Percentiles rank a stretch among this genome's conserved stretches.
phyloP scores from a whole-genome alignment of 768 basidiomycete species.

The Chiua virens region DNA sequence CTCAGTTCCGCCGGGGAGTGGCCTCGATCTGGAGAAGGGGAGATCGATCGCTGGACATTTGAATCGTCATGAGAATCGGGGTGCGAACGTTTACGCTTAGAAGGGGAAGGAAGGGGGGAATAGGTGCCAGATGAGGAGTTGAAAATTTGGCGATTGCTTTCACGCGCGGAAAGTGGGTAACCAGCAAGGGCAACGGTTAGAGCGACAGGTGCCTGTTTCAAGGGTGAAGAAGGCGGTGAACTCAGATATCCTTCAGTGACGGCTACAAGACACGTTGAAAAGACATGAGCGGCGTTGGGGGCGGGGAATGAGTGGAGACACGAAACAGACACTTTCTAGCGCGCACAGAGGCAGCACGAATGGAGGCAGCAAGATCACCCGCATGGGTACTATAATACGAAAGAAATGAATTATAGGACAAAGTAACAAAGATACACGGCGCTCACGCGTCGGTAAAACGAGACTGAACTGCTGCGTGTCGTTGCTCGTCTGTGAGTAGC shows the following conservation, averaged over 20 bases:
- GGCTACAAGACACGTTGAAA: constrained; percentile 38
- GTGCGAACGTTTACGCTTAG: constrained; percentile 35
- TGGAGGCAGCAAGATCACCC: constrained; percentile 50
- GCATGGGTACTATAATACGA: constrained; percentile 37
- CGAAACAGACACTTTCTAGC: constrained; percentile 56
- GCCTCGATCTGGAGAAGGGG: constrained; percentile 24
- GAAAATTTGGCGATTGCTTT: constrained; percentile 53
- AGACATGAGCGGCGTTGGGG: constrained; percentile 30
- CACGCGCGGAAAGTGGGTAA: constrained; percentile 57
- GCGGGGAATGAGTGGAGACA: constrained; percentile 15
- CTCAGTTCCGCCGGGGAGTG: constrained; percentile 22
- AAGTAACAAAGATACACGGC: constrained; percentile 8
- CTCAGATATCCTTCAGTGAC: constrained; percentile 63
- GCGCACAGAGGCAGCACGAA: constrained; percentile 58
- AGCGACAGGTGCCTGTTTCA: constrained; percentile 29
- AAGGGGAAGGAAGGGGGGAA: constrained; percentile 32
- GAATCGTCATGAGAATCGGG: constrained; percentile 18
- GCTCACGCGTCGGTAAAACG: constrained; percentile 27
- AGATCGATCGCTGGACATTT: constrained; percentile 17
- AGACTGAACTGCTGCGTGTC: constrained; percentile 19
- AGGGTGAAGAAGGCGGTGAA: constrained; percentile 35
- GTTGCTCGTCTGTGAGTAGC: constrained; percentile 33
- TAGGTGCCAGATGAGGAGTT: constrained; percentile 35
- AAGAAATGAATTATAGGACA: background rate
- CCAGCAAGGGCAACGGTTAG: constrained; percentile 16